Conservation (phyloP, 306 rosid genomes). For the Cucurbita pepo region DNA sequence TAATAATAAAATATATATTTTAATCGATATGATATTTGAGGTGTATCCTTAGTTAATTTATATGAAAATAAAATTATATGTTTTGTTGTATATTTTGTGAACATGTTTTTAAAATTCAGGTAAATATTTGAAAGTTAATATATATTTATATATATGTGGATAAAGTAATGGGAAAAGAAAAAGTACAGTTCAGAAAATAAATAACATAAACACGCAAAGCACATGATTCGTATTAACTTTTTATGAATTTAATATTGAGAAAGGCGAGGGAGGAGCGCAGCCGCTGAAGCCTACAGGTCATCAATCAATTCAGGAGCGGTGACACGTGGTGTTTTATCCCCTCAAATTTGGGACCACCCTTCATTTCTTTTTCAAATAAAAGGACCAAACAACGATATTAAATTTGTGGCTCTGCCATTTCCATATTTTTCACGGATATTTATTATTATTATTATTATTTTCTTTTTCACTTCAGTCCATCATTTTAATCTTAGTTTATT, state of each 20-base stretch:
- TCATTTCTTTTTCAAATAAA: not conserved
- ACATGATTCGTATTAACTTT: not conserved
- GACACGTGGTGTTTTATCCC: not conserved
- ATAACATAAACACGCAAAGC: not conserved
- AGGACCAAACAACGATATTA: not conserved
- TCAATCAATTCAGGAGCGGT: not conserved
- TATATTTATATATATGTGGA: not conserved
- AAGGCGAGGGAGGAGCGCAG: not conserved
- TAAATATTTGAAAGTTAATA: too few species aligned
- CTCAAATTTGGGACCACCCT: not conserved
- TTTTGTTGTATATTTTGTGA: too few species aligned
- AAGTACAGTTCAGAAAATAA: not conserved
- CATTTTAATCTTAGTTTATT: too few species aligned
- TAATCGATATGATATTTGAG: too few species aligned
- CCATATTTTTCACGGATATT: too few species aligned
- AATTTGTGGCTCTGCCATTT: not conserved
- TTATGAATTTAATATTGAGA: not conserved
- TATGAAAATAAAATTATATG: too few species aligned
- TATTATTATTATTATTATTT: too few species aligned
- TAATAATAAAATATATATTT: too few species aligned
- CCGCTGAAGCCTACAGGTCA: not conserved
- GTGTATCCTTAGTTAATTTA: too few species aligned
- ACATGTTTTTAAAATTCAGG: too few species aligned
- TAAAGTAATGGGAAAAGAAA: not conserved
- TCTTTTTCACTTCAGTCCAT: too few species aligned